Evolutionary conservation across 2,329 filamentous ascomycete species (phyloP), one percentile per base, ranked within the genome.

Genomic region (Pestalotiopsis sp.): DNA sequence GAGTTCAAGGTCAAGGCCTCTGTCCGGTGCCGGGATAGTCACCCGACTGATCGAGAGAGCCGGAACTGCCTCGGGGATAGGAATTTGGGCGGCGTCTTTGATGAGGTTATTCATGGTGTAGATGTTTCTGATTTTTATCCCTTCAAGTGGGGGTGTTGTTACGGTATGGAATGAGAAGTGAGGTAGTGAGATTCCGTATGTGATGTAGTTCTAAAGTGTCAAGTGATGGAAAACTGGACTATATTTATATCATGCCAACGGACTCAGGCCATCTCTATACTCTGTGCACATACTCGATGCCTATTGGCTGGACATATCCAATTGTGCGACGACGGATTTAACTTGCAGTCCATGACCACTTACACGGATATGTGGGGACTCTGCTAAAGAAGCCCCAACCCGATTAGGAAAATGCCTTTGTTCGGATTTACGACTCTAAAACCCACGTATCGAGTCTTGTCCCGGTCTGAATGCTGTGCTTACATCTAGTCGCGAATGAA

Each of bases 41-140:
- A 80, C 68, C 3, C 78, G 77, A 38, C 74, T 76, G 69, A 74
- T 76, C 12, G 75, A 76, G 39, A 81, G 70, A 59, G 82, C 73
- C 13, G 79, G 76, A 4, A 71, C 73, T 1, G 79, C 63, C 11
- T 69, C n/a, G 59, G 61, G 72, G 63, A 79, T 70, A 4, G 80
- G 80, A 66, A 84, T 79, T 31, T 78, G 70, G 69, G 72, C 73
- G 7, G 78, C 77, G 23, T 68, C 67, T 68, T 76, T 76, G 65
- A 78, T 73, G 59, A 72, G 71, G 58, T 69, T 72, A 49, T 78
- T 62, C 17, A 27, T 59, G 57, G 23, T 27, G 27, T 11, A 25
- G 14, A 17, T 75, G 36, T 73, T 58, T 64, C 17, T 11, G 23
- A 61, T 25, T 27, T 13, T 13, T 25, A 14, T 20, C 25, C 13